These are phyloP conservation scores for Centrapalus pauciflorus DNA, from an alignment of 129 eudicot species.

Conservation along the genomic window DNA sequence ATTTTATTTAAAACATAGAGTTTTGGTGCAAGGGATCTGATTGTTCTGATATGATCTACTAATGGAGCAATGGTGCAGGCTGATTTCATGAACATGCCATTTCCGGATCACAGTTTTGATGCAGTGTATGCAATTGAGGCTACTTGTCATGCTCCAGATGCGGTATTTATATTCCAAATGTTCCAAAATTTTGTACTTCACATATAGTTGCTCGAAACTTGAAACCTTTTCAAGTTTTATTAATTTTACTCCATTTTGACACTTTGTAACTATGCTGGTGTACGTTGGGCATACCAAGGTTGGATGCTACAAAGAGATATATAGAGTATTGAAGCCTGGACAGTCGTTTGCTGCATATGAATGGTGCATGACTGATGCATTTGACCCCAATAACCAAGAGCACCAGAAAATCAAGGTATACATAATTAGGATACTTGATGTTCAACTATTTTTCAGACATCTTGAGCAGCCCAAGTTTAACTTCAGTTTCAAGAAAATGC, in stretches of 20 bases:
- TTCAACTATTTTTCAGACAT: background rate
- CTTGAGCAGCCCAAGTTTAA: background rate
- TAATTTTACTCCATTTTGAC: background rate
- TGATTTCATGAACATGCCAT: conserved; percentile 97
- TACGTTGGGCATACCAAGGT: conserved; percentile 35
- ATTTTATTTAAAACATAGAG: background rate
- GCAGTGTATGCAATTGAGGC: conserved; percentile 95
- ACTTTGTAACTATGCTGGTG: background rate
- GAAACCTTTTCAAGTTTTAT: background rate
- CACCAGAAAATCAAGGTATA: conserved; percentile 87
- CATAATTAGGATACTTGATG: background rate
- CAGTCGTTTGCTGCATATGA: conserved; percentile 93
- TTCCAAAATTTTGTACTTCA: background rate
- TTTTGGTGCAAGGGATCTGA: background rate
- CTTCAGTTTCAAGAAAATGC: background rate
- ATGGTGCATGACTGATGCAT: conserved; percentile 98
- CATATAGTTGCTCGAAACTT: background rate
- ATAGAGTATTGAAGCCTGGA: conserved; percentile 89
- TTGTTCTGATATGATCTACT: conserved; percentile 2
- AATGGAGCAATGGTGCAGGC: conserved; percentile 56
- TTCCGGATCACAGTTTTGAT: conserved; percentile 72
- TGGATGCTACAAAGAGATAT: conserved; percentile 87
- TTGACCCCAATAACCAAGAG: conserved; percentile 68
- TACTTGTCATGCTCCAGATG: conserved; percentile 94
- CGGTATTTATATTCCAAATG: conserved; percentile 49